Evolutionary conservation across 306 rosid species (phyloP).

Genomic region (Sphenostylis stenocarpa): DNA sequence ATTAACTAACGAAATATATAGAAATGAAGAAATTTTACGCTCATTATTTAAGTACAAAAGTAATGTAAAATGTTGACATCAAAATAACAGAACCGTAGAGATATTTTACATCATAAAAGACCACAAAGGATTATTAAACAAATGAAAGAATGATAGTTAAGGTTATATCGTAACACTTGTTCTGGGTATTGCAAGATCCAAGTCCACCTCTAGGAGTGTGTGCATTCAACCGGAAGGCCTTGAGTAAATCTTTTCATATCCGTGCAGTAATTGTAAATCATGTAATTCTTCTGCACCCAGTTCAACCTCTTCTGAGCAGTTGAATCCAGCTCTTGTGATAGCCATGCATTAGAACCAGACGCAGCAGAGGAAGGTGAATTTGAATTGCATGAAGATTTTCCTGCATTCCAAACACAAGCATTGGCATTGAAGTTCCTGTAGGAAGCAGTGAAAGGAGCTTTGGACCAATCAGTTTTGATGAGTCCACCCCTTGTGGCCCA

Average conservation of each 20-base stretch:
- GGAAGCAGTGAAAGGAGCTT: constrained; percentile 69
- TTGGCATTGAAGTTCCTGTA: constrained; percentile 63
- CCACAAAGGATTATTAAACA: too few relatives aligned
- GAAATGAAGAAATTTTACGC: not conserved
- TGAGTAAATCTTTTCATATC: constrained; percentile 63
- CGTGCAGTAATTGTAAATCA: constrained; percentile 62
- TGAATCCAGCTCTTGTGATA: constrained; percentile 48
- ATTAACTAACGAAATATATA: not conserved
- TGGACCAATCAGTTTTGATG: constrained; percentile 64
- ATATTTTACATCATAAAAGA: not conserved
- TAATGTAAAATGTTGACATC: not conserved
- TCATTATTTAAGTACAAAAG: not conserved
- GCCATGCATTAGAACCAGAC: constrained; percentile 41
- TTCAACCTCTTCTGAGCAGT: constrained; percentile 43
- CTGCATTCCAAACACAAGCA: constrained; percentile 53
- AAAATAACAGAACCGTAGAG: not conserved
- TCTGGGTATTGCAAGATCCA: not conserved
- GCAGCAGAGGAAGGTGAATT: not conserved
- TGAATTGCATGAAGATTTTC: constrained; percentile 52
- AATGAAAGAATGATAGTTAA: not conserved
- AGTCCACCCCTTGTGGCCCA: constrained; percentile 86
- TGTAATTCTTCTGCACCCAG: constrained; percentile 68
- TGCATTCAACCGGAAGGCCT: constrained; percentile 61
- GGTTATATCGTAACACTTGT: not conserved
- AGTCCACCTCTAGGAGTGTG: not conserved